These are phyloP conservation scores for Rhodotorula mucilaginosa DNA, from an alignment of 1,284 basidiomycete genomes.

Conservation along the genomic window DNA sequence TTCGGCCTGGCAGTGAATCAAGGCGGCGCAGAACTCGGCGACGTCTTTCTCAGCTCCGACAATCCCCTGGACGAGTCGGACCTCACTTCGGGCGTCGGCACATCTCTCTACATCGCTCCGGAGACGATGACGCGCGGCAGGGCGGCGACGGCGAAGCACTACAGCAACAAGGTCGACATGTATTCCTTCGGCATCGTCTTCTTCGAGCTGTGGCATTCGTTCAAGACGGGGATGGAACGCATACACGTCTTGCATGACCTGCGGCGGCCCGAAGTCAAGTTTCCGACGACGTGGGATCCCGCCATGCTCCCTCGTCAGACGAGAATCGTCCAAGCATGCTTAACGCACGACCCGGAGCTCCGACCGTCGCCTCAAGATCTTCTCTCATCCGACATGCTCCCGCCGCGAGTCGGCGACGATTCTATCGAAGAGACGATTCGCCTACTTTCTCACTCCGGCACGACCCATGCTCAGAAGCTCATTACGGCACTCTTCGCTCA, in stretches of 20 bases:
- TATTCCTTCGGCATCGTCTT: constrained; percentile 40
- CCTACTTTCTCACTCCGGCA: constrained; percentile 42
- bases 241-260: constrained; percentile 42
- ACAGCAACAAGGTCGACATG: constrained; percentile 43
- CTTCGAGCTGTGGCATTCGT: constrained; percentile 41
- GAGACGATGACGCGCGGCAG: constrained; percentile 36
- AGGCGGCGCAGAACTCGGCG: constrained; percentile 26
- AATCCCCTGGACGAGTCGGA: constrained; percentile 40
- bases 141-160: constrained; percentile 22
- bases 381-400: constrained; percentile 42
- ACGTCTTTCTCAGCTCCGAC: constrained; percentile 33
- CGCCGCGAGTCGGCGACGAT: constrained; percentile 44
- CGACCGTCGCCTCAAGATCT: constrained; percentile 43
- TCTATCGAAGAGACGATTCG: constrained; percentile 43
- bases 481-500: constrained; percentile 43
- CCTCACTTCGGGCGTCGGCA: constrained; percentile 44
- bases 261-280: constrained; percentile 39
- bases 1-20: constrained; percentile 45
- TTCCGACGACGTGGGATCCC: constrained; percentile 41
- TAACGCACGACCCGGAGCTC: constrained; percentile 41
- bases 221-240: constrained; percentile 45
- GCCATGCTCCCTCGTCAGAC: constrained; percentile 36
- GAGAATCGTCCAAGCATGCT: constrained; percentile 42
- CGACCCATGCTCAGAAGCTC: constrained; percentile 41
- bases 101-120: constrained; percentile 44